These are phyloP conservation scores for Ehretia macrophylla DNA, from an alignment of 257 asterid genomes.

Conservation along the genomic window DNA sequence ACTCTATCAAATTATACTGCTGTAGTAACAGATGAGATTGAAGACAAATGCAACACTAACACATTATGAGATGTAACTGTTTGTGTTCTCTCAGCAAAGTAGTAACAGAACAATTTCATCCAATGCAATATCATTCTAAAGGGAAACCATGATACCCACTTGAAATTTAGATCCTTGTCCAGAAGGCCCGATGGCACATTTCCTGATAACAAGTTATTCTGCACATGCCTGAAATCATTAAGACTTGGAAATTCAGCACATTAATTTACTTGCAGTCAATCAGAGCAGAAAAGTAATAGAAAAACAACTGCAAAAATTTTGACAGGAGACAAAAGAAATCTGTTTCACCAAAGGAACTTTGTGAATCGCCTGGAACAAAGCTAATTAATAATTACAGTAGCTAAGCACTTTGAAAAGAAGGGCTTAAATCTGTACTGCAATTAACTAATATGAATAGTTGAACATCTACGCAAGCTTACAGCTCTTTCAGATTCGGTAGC, in stretches of 20 bases:
- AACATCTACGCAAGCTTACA: conserved; percentile 54
- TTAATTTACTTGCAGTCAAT: too few species aligned
- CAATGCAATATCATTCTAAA: not conserved
- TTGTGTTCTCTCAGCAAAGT: too few species aligned
- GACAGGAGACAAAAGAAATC: not conserved
- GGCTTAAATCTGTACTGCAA: not conserved
- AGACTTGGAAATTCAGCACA: conserved; percentile 9
- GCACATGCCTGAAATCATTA: conserved; percentile 67
- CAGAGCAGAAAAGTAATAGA: not conserved
- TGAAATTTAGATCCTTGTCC: conserved; percentile 50
- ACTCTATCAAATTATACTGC: too few species aligned
- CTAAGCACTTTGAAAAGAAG: too few species aligned
- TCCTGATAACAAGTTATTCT: conserved; percentile 76
- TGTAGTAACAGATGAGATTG: too few species aligned
- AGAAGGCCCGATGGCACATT: conserved; percentile 64
- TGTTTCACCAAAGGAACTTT: too few species aligned
- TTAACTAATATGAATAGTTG: not conserved
- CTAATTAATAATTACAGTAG: too few species aligned
- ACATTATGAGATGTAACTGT: not conserved
- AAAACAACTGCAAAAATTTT: conserved; percentile 1
- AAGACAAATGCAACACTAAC: not conserved
- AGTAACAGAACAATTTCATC: not conserved
- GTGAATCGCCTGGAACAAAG: too few species aligned
- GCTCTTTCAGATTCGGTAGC: conserved; percentile 65
- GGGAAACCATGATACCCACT: conserved; percentile 50